Base-by-base conservation (phyloP, 306 rosid genomes). In the Hylodesmum podocarpum region DNA sequence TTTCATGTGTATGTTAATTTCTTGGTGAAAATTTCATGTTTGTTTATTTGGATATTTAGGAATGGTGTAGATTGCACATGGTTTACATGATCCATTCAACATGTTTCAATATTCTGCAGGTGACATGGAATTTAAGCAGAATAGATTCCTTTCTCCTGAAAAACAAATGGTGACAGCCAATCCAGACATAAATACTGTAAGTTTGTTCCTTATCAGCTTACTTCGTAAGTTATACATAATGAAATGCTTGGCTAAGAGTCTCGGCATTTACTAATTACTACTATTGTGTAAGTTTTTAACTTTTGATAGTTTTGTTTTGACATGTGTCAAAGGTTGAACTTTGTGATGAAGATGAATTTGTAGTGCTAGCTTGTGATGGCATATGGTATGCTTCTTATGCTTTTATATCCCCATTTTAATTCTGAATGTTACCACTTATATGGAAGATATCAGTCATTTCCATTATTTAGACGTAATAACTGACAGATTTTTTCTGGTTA, bases 121-220 rank as follows among this genome's bases (percentile, higher is more conserved):
- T 73, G 98, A 94, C 82, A 86, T 86, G 90, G 98, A 94, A 73
- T 94, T 94, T 84, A 94, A 94, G 82, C 93, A 90, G 87, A 94
- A 94, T 59, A 91, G 80, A 70, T 89, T 82, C 84, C 85, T 94
- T 72, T 80, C 97, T 9, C 87, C 82, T 37, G 98, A 94, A 72
- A 89, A 85, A 76, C 98, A 94, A 87, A 88, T 87, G 78, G 88
- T 94, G 54, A 91, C 98, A 8, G 97, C 97, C 28, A 87, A 82
- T 76, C 98, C 98, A 31, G 98, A 94, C 72, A 88, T 94, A 79
- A 88, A 85, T 75, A 88, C 81, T 31, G 98, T 94, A 88, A 69
- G 97, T 75, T 58, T 70, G 47, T 66, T 72, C 54, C 49, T 28
- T n/a, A 16, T 74, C 70, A 59, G 53, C 68, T 53, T 43, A 46